Conservation (phyloP, 805 yeast genomes). For the Candida hungchunana region DNA sequence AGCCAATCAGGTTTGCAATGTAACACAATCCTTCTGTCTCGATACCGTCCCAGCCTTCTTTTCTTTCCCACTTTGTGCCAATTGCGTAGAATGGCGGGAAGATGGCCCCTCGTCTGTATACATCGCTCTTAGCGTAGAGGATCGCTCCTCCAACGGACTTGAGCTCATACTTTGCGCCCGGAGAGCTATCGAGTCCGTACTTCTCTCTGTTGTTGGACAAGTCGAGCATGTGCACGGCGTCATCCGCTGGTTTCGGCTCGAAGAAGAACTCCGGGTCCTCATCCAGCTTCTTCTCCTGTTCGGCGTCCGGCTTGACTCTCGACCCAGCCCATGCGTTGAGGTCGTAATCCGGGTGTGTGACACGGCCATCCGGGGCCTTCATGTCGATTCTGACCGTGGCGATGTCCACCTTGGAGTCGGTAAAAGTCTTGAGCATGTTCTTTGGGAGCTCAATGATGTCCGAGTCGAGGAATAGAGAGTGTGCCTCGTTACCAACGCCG, state of each 20-base stretch:
- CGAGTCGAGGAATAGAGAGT: conserved; percentile 30
- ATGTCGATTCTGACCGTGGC: conserved; percentile 28
- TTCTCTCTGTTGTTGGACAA: conserved; percentile 8
- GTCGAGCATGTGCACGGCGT: conserved; percentile 13
- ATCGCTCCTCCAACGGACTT: conserved; percentile 54
- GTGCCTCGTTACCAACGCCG: conserved; percentile 26
- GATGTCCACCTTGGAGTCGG: conserved; percentile 28
- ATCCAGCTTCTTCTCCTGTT: conserved; percentile 16
- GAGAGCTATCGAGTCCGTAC: conserved; percentile 8
- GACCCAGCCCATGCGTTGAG: conserved; percentile 33
- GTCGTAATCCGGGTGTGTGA: conserved; percentile 28
- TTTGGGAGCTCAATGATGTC: conserved; percentile 26
- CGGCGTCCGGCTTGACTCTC: conserved; percentile 24
- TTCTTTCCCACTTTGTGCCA: conserved; percentile 41
- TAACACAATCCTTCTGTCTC: conserved; percentile 53
- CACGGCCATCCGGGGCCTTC: conserved; percentile 16
- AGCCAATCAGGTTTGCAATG: conserved; percentile 40
- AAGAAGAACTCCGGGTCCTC: conserved; percentile 16
- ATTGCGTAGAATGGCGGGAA: conserved; percentile 43
- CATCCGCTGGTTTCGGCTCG: conserved; percentile 15
- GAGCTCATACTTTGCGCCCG: conserved; percentile 19
- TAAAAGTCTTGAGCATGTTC: conserved; percentile 25
- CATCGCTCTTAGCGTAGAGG: conserved; percentile 37
- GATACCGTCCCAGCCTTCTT: conserved; percentile 50
- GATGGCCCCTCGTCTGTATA: conserved; percentile 42